Percentiles rank a stretch among this genome's conserved stretches.
phyloP scores from a whole-genome alignment of 305 asterid genomes.

The Fraxinus dipetala region DNA sequence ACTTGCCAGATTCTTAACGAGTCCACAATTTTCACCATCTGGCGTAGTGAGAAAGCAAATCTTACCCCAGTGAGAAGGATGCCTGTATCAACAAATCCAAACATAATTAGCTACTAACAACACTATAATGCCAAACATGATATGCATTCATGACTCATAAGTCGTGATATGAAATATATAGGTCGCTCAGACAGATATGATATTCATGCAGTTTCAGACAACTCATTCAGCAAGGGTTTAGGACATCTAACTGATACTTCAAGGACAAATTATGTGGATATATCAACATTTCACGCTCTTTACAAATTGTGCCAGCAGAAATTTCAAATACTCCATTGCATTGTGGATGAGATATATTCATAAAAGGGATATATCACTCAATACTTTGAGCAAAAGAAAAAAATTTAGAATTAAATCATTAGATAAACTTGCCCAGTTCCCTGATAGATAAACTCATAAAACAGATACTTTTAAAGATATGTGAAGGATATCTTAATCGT shows the following conservation, averaged over 20 bases:
- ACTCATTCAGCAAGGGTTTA: neutral
- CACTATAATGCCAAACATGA: neutral
- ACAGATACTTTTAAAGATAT: neutral
- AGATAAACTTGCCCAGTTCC: neutral
- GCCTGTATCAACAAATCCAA: slow-evolving; percentile 48
- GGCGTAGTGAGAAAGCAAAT: slow-evolving; percentile 92
- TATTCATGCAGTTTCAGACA: neutral
- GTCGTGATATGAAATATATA: neutral
- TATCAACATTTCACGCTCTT: neutral
- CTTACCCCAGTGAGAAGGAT: slow-evolving; percentile 98
- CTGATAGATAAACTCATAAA: neutral
- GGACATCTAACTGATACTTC: neutral
- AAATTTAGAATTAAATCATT: neutral
- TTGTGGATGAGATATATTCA: neutral
- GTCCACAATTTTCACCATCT: slow-evolving; percentile 97
- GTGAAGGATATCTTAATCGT: neutral
- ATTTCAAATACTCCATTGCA: neutral
- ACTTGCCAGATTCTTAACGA: slow-evolving; percentile 89
- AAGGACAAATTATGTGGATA: neutral
- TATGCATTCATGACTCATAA: neutral
- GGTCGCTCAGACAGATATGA: neutral
- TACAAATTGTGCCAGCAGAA: neutral
- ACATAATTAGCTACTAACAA: slow-evolving; percentile 20
- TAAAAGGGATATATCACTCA: neutral
- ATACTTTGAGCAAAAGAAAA: neutral